These are phyloP conservation scores for Rhipidocladum racemiflorum DNA, from an alignment of 176 grass and related monocot species.

Conservation along the genomic window DNA sequence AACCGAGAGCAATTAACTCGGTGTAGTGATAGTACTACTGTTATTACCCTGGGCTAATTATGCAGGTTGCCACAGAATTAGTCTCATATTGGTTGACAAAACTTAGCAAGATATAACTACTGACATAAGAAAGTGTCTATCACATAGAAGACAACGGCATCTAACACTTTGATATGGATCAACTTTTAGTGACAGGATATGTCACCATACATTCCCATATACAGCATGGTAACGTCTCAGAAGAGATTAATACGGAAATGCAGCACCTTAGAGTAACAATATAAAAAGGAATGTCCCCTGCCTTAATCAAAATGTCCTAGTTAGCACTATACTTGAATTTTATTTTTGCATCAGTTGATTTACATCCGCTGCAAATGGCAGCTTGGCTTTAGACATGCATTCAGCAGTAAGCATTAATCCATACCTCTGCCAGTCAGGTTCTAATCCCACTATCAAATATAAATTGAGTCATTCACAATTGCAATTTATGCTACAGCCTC, in stretches of 20 bases:
- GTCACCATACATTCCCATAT: background rate
- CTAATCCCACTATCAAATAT: slow-evolving; percentile 4
- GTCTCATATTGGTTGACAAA: background rate
- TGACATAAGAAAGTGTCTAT: background rate
- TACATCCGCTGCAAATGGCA: background rate
- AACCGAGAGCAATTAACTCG: no score
- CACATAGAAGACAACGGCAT: background rate
- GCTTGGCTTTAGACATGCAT: background rate
- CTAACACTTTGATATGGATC: background rate
- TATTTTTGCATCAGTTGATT: background rate
- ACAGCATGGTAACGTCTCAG: background rate
- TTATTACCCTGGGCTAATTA: no score
- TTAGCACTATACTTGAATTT: background rate
- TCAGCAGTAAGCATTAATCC: background rate
- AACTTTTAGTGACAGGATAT: background rate
- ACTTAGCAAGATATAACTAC: background rate
- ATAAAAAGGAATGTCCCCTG: background rate
- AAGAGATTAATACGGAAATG: background rate
- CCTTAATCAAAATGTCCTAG: background rate
- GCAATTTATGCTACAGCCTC: background rate
- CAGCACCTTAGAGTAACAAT: background rate
- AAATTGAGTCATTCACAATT: background rate
- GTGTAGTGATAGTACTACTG: no score
- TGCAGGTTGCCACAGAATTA: no score
- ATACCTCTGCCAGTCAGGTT: background rate